A percentile compares a stretch with the other conserved stretches of the same genome.
phyloP scores from a whole-genome alignment of 495 filamentous ascomycete species.

The Aspergillus panamensis region DNA sequence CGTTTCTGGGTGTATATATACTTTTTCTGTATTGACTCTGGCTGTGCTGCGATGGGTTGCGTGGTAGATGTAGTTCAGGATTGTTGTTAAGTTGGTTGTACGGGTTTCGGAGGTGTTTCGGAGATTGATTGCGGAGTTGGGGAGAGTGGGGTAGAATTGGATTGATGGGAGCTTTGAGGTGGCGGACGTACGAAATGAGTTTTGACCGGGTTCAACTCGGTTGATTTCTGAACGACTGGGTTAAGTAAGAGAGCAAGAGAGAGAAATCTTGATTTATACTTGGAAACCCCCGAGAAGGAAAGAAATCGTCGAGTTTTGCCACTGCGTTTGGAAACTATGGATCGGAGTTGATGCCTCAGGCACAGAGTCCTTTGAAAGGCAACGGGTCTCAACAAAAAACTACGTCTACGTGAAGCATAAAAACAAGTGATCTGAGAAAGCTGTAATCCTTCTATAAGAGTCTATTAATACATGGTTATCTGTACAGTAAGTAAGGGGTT shows the following conservation, averaged over 20 bases:
- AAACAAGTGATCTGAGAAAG: not conserved
- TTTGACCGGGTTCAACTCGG: not conserved
- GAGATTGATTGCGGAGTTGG: constrained; percentile 1
- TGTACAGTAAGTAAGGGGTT: not conserved
- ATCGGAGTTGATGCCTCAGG: not conserved
- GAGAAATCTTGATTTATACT: not conserved
- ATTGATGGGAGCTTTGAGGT: not conserved
- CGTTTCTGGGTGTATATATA: too few relatives aligned
- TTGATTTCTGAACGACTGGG: too few relatives aligned
- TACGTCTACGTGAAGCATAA: too few relatives aligned
- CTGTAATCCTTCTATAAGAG: not conserved
- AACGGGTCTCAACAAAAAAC: not conserved
- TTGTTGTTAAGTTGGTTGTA: not conserved
- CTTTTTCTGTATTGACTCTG: too few relatives aligned
- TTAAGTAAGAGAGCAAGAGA: not conserved
- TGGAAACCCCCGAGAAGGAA: not conserved
- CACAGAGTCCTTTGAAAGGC: not conserved
- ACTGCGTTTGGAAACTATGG: not conserved
- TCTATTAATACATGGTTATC: constrained; percentile 15
- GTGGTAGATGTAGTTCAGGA: too few relatives aligned
- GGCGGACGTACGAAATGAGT: not conserved
- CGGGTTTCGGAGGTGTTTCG: not conserved
- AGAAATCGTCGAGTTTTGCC: not conserved
- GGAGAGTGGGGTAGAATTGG: not conserved
- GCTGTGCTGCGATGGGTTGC: too few relatives aligned